Conservation (phyloP, 1,139 yeast species). For the Arxiozyma bovina region DNA sequence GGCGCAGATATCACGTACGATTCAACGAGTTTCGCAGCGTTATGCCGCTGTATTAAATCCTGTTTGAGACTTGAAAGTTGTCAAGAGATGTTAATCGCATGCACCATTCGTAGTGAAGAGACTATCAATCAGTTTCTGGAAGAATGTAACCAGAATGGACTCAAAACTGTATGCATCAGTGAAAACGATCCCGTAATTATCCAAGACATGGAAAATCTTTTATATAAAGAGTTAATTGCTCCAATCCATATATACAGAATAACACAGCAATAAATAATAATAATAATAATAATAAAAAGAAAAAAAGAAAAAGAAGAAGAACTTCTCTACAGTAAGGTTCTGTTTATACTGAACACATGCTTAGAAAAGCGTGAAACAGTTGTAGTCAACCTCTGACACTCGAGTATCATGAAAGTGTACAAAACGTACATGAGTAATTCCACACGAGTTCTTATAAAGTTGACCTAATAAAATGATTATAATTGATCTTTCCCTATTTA, state of each 20-base stretch:
- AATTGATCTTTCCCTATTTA: conserved; percentile 4
- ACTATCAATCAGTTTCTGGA: conserved; percentile 51
- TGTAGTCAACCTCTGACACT: conserved; percentile 54
- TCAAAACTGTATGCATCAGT: conserved; percentile 30
- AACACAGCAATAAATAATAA: background rate
- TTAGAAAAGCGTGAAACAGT: conserved; percentile 20
- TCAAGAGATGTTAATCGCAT: conserved; percentile 45
- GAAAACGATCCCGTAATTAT: conserved; percentile 7
- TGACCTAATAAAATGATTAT: conserved; percentile 19
- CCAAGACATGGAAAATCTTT: conserved; percentile 5
- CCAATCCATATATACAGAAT: conserved; percentile 24
- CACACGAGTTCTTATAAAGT: conserved; percentile 50
- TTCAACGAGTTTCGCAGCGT: conserved; percentile 45
- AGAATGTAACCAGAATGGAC: conserved; percentile 27
- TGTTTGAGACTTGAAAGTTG: conserved; percentile 18
- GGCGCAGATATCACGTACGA: conserved; percentile 92
- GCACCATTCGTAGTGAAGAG: conserved; percentile 58
- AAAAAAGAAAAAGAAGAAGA: no score
- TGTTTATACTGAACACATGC: background rate
- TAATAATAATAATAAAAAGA: no score
- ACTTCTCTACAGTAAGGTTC: no score
- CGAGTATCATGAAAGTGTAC: conserved; percentile 35
- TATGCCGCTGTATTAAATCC: conserved; percentile 45
- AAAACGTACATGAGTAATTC: conserved; percentile 22
- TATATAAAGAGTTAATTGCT: conserved; percentile 17